Evolutionary conservation across 768 basidiomycete genomes (phyloP).

Genomic region (Termitomyces sp.): DNA sequence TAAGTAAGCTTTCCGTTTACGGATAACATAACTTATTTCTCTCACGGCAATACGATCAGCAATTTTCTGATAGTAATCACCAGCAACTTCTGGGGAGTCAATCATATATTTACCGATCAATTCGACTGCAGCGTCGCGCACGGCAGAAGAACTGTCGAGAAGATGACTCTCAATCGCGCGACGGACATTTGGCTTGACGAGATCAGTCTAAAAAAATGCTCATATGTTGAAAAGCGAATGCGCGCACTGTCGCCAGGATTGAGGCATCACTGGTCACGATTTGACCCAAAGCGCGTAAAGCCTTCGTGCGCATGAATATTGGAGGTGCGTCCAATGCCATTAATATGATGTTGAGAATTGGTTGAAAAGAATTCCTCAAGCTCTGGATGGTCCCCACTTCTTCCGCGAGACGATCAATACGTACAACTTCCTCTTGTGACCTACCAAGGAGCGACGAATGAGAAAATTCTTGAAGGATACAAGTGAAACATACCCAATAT

Average conservation of each 20-base stretch:
- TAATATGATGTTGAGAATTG: constrained; percentile 77
- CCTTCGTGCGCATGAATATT: constrained; percentile 94
- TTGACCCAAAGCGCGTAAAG: constrained; percentile 82
- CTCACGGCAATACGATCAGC: constrained; percentile 86
- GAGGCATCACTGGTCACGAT: constrained; percentile 87
- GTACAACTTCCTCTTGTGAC: constrained; percentile 64
- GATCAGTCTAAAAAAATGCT: background rate
- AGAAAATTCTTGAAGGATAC: background rate
- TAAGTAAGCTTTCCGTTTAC: background rate
- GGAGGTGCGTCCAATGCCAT: constrained; percentile 76
- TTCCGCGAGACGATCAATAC: constrained; percentile 67
- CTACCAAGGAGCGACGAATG: constrained; percentile 25
- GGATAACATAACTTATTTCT: constrained; percentile 1
- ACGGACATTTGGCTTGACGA: constrained; percentile 65
- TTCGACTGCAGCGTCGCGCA: constrained; percentile 95
- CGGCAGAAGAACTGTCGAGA: constrained; percentile 86
- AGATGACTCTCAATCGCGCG: constrained; percentile 87
- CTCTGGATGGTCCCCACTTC: constrained; percentile 74
- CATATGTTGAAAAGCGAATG: background rate
- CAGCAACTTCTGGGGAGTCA: constrained; percentile 81
- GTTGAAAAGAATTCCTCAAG: constrained; percentile 76
- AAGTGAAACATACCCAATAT: constrained; percentile 58
- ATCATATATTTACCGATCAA: constrained; percentile 97
- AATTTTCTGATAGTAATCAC: constrained; percentile 84
- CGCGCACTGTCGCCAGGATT: constrained; percentile 66